A percentile compares a stretch with the other conserved stretches of the same genome.
Conservation (phyloP, 2,329 filamentous ascomycete species). For the Xylariales sp. region DNA sequence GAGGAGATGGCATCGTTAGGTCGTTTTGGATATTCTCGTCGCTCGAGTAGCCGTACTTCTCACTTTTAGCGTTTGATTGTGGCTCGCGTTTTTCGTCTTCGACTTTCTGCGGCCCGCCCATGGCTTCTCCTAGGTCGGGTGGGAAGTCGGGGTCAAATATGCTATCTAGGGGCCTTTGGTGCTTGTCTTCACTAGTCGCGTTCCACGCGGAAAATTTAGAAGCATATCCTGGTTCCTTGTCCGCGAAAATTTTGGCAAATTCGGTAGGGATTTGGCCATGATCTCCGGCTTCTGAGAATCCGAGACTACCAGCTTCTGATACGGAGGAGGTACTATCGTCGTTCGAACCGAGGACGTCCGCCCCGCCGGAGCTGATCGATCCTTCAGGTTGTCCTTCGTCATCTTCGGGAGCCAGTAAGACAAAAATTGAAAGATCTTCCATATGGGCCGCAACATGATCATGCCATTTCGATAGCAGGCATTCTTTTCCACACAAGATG, state of each 20-base stretch:
- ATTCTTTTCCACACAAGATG: constrained; percentile 8
- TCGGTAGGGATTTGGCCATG: not conserved
- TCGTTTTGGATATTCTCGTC: no score
- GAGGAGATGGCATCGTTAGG: constrained; percentile 54
- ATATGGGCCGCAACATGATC: constrained; percentile 17
- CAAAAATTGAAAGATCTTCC: constrained; percentile 20
- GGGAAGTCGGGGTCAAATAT: no score
- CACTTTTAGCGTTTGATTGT: no score
- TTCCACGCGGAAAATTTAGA: no score
- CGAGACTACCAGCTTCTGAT: not conserved
- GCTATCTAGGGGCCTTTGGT: no score
- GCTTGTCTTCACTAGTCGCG: no score
- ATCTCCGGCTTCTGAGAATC: constrained; percentile 1
- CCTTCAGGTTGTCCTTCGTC: constrained; percentile 7
- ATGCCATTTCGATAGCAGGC: not conserved
- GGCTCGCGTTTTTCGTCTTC: no score
- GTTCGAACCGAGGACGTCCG: not conserved
- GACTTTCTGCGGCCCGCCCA: no score
- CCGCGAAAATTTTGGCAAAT: not conserved
- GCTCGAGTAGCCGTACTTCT: no score
- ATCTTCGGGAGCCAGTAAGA: constrained; percentile 8
- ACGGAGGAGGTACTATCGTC: not conserved
- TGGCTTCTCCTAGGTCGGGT: no score
- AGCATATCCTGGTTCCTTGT: no score
- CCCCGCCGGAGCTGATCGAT: constrained; percentile 9